These are phyloP conservation scores for Urtica urens DNA, from an alignment of 306 rosid species.

Conservation along the genomic window DNA sequence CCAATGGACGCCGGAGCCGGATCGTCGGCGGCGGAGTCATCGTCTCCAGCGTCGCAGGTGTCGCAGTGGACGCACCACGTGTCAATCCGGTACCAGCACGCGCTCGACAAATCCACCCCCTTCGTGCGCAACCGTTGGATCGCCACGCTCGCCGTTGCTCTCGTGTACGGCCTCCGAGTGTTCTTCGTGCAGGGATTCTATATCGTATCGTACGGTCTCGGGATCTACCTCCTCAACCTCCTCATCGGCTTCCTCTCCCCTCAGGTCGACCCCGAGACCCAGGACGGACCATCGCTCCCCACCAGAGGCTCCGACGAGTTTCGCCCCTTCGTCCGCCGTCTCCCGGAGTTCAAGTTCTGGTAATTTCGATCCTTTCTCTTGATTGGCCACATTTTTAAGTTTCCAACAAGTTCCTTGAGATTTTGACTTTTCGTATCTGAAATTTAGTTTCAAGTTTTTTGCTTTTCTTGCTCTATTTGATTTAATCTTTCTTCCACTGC, in stretches of 20 bases:
- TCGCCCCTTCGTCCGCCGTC: constrained; percentile 93
- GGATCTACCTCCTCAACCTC: constrained; percentile 82
- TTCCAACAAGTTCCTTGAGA: neutral
- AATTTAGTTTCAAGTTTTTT: neutral
- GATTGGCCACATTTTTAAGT: neutral
- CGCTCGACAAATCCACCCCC: constrained; percentile 70
- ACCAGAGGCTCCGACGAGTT: constrained; percentile 72
- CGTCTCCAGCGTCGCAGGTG: constrained; percentile 32
- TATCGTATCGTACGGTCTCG: constrained; percentile 77
- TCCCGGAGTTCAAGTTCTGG: constrained; percentile 97
- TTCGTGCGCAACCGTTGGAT: constrained; percentile 61
- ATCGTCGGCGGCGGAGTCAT: constrained; percentile 16
- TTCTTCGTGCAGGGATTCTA: constrained; percentile 76
- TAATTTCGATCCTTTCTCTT: constrained; percentile 7
- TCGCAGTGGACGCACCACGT: constrained; percentile 46
- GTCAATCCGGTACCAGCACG: constrained; percentile 56
- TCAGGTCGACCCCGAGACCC: constrained; percentile 89
- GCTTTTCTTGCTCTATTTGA: neutral
- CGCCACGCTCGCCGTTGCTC: constrained; percentile 33
- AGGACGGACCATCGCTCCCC: constrained; percentile 69
- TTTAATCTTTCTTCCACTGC: neutral
- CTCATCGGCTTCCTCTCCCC: constrained; percentile 87
- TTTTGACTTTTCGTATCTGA: neutral
- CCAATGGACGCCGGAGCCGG: constrained; percentile 57
- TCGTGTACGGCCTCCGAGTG: constrained; percentile 59